A percentile compares a stretch with the other conserved stretches of the same genome.
Conservation (phyloP, 176 grass and related monocot genomes). For the Calamus simplicifolius region DNA sequence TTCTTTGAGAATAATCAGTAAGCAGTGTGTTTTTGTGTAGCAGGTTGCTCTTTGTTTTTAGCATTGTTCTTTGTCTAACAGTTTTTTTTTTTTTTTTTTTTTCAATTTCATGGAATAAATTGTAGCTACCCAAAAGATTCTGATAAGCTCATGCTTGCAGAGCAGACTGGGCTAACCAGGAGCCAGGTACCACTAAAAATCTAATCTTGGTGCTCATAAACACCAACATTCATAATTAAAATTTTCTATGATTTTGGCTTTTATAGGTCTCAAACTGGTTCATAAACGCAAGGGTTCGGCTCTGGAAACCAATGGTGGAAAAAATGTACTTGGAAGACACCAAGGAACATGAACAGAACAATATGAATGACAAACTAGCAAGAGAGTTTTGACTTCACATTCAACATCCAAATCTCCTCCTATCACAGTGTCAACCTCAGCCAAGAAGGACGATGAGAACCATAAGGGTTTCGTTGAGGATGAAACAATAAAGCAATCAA, state of each 20-base stretch:
- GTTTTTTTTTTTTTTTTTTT: too few species aligned
- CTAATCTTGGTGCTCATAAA: too few species aligned
- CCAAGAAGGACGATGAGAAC: not conserved
- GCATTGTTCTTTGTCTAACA: too few species aligned
- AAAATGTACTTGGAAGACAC: constrained; percentile 96
- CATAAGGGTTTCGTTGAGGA: constrained; percentile 4
- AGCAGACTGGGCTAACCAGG: constrained; percentile 91
- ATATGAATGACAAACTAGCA: too few species aligned
- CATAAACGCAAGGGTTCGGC: constrained; percentile 90
- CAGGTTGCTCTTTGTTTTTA: too few species aligned
- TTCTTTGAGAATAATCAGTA: too few species aligned
- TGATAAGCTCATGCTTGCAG: constrained; percentile 87
- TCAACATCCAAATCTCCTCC: constrained; percentile 9
- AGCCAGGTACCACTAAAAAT: constrained; percentile 55
- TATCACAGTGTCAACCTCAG: not conserved
- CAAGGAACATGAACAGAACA: constrained; percentile 52
- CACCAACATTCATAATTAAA: too few species aligned
- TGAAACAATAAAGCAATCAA: constrained; percentile 10
- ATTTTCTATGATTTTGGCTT: too few species aligned
- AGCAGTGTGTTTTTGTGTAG: too few species aligned
- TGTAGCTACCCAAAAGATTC: constrained; percentile 94
- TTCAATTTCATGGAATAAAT: too few species aligned
- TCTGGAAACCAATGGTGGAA: constrained; percentile 99
- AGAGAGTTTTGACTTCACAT: too few species aligned
- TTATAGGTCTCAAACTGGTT: constrained; percentile 95